phyloP scores from a whole-genome alignment of 768 basidiomycete species.

The Pisolithus microcarpus region DNA sequence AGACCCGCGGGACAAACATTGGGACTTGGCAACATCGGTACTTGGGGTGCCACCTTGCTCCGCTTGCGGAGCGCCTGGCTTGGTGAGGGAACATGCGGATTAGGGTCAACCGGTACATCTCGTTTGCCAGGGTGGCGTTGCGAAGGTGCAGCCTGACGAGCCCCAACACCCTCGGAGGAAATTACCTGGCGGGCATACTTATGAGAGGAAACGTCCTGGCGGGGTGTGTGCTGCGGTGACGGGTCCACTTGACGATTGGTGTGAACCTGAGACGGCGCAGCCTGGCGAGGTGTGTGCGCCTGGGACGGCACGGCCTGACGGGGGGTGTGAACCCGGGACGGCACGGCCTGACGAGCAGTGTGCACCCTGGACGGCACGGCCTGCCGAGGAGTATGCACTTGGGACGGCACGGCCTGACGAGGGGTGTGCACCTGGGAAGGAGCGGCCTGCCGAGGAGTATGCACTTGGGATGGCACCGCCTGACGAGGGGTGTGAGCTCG shows the following conservation, averaged over 20 bases:
- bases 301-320: background rate
- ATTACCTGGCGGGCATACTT: background rate
- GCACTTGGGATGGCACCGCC: background rate
- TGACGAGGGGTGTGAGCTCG: background rate
- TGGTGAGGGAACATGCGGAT: background rate
- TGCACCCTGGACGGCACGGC: background rate
- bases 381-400: background rate
- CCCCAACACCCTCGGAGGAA: too few species aligned
- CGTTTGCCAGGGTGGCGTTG: background rate
- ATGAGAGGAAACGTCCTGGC: background rate
- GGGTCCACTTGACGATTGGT: background rate
- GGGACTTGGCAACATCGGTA: slow-evolving; percentile 4
- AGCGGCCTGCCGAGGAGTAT: background rate
- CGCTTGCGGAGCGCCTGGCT: background rate
- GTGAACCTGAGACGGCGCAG: background rate
- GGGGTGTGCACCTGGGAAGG: background rate
- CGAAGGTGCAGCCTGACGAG: too few species aligned
- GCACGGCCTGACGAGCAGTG: background rate
- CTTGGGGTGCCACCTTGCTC: slow-evolving; percentile 9
- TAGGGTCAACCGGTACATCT: background rate
- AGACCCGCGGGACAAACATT: slow-evolving; percentile 17
- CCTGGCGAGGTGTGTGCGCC: background rate
- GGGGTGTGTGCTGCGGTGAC: background rate
- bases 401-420: background rate
- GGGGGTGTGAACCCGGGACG: background rate